These are phyloP conservation scores for Lachnellula hyalina DNA, from an alignment of 2,329 filamentous ascomycete genomes.

Conservation along the genomic window DNA sequence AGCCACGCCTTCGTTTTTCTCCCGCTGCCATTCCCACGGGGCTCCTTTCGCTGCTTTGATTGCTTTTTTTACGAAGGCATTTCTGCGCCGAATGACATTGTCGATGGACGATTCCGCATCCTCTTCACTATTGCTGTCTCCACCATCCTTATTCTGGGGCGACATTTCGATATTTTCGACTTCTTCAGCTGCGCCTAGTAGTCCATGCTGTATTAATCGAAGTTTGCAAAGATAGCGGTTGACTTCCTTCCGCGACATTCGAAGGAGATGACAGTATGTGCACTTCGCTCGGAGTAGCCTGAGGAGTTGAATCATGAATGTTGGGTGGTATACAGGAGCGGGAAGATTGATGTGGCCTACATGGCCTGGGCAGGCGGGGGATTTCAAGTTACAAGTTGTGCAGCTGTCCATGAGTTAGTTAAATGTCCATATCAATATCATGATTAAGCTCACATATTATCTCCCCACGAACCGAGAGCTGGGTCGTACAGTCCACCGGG, in stretches of 20 bases:
- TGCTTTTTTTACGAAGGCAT: constrained; percentile 66
- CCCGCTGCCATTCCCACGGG: constrained; percentile 38
- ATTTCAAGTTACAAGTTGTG: constrained; percentile 83
- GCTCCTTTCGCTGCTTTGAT: constrained; percentile 52
- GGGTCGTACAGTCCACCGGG: constrained; percentile 90
- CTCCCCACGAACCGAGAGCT: constrained; percentile 83
- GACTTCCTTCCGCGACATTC: constrained; percentile 68
- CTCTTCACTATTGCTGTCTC: constrained; percentile 20
- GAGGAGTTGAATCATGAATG: constrained; percentile 88
- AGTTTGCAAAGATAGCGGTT: constrained; percentile 81
- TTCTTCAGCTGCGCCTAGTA: constrained; percentile 62
- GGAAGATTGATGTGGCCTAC: constrained; percentile 93
- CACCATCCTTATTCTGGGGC: constrained; percentile 16
- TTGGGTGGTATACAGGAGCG: constrained; percentile 90
- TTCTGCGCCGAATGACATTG: constrained; percentile 49
- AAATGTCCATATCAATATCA: not conserved
- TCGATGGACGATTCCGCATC: constrained; percentile 36
- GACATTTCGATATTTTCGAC: constrained; percentile 36
- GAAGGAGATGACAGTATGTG: constrained; percentile 83
- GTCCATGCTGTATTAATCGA: constrained; percentile 75
- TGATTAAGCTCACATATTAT: constrained; percentile 61
- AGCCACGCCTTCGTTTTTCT: constrained; percentile 77
- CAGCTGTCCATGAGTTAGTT: constrained; percentile 52
- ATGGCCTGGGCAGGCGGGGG: constrained; percentile 82
- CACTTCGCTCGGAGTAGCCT: constrained; percentile 83